A percentile compares a stretch with the other conserved stretches of the same genome.
Conservation (phyloP, 345 rosid genomes). For the Corymbia maculata region DNA sequence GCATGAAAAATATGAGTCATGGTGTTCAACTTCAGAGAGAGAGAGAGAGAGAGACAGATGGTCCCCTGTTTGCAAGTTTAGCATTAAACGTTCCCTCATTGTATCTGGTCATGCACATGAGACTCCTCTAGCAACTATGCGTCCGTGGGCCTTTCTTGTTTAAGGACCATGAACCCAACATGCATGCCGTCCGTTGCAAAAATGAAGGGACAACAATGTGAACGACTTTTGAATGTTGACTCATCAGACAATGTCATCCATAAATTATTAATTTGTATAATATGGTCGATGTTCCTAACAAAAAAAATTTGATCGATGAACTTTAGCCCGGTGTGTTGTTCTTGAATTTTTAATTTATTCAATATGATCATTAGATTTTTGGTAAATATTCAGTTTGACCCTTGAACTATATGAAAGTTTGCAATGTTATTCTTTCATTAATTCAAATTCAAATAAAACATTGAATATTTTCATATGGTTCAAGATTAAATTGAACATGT, state of each 20-base stretch:
- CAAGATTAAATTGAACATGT: not conserved
- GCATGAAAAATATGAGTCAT: not conserved
- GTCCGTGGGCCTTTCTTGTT: not conserved
- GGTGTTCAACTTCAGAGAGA: not conserved
- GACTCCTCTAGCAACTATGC: not conserved
- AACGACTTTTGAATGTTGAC: not conserved
- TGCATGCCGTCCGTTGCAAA: not conserved
- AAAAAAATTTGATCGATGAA: not conserved
- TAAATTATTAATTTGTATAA: no score
- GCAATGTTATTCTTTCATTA: fast-evolving
- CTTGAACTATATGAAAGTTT: not conserved
- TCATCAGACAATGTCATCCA: fast-evolving
- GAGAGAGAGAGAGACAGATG: not conserved
- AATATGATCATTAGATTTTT: no score
- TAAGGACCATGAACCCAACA: not conserved
- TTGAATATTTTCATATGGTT: not conserved
- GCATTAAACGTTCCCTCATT: not conserved
- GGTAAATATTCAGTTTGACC: not conserved
- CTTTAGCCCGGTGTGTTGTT: no score
- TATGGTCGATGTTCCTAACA: not conserved
- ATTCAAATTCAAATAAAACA: no score
- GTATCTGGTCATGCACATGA: not conserved
- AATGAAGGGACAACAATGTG: not conserved
- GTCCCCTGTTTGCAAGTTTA: not conserved
- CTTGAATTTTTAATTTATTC: no score